Evolutionary conservation across 495 filamentous ascomycete genomes (phyloP).

Genomic region (Penicillium argentinense): DNA sequence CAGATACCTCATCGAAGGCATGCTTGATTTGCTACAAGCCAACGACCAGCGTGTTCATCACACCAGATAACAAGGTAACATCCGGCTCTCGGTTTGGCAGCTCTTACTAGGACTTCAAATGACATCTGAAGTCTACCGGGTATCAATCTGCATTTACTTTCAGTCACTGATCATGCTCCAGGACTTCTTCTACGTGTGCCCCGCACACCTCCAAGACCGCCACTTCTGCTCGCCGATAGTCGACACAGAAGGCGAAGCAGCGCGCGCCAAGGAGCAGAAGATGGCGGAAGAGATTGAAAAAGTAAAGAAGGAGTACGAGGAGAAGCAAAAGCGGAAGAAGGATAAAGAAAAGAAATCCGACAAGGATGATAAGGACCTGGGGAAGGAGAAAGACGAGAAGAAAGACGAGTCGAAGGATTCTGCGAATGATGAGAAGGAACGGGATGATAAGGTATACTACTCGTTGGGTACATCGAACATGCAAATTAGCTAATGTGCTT

Average conservation of each 20-base stretch:
- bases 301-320: conserved; percentile 59
- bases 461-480: too few relatives aligned
- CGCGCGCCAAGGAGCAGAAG: conserved; percentile 63
- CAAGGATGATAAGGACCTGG: conserved; percentile 45
- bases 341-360: conserved; percentile 24
- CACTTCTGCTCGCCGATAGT: conserved; percentile 79
- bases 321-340: conserved; percentile 41
- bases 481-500: too few relatives aligned
- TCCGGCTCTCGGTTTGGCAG: not conserved
- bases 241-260: conserved; percentile 70
- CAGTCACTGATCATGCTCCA: conserved; percentile 29
- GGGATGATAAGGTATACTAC: conserved; percentile 55
- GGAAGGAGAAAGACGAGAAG: conserved; percentile 49
- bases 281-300: conserved; percentile 72
- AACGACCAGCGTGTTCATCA: conserved; percentile 82
- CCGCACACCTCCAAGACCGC: conserved; percentile 78
- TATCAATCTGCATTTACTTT: not conserved
- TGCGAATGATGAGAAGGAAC: conserved; percentile 51
- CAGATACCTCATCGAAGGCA: conserved; percentile 75
- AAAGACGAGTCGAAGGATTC: conserved; percentile 43
- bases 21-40: conserved; percentile 93
- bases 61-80: conserved; percentile 81
- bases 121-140: not conserved
- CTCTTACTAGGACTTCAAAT: not conserved
- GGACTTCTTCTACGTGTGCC: conserved; percentile 95